Conservation (phyloP, 2,329 filamentous ascomycete species). For the Ophiognomonia clavigignenti-juglandacearum region DNA sequence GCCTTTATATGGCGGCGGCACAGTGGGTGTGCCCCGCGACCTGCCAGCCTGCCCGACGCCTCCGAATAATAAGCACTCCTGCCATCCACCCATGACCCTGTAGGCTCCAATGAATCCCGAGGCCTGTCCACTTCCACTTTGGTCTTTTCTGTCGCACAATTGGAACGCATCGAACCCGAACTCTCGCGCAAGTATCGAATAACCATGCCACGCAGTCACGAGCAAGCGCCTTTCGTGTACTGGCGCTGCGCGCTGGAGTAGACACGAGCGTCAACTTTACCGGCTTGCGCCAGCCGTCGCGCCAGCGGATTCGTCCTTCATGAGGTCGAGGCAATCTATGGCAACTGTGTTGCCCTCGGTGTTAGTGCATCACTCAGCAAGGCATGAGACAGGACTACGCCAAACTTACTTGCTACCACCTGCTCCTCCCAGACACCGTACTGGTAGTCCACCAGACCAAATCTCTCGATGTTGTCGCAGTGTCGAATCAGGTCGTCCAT, state of each 20-base stretch:
- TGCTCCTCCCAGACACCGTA: constrained; percentile 95
- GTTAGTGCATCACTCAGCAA: constrained; percentile 5
- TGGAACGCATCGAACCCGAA: background rate
- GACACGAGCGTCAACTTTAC: constrained; percentile 2
- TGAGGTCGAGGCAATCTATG: constrained; percentile 27
- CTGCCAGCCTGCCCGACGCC: constrained; percentile 12
- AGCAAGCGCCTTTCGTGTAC: constrained; percentile 12
- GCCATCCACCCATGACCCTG: constrained; percentile 6
- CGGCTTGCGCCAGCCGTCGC: background rate
- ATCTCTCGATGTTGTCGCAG: constrained; percentile 81
- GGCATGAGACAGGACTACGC: background rate
- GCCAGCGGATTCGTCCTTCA: constrained; percentile 5
- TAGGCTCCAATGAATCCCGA: constrained; percentile 1
- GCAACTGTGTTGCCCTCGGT: constrained; percentile 21
- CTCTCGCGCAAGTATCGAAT: constrained; percentile 2
- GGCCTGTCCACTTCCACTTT: background rate
- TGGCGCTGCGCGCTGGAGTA: constrained; percentile 6
- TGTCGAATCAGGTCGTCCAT: constrained; percentile 76
- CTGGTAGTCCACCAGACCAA: constrained; percentile 95
- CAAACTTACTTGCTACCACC: constrained; percentile 71
- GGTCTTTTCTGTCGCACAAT: constrained; percentile 1
- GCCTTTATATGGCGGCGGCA: no score
- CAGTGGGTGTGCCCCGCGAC: constrained; percentile 1
- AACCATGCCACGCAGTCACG: background rate
- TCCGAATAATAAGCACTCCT: constrained; percentile 7